Base-by-base conservation (phyloP, 75 land plant species). In the Picea sitchensis region DNA sequence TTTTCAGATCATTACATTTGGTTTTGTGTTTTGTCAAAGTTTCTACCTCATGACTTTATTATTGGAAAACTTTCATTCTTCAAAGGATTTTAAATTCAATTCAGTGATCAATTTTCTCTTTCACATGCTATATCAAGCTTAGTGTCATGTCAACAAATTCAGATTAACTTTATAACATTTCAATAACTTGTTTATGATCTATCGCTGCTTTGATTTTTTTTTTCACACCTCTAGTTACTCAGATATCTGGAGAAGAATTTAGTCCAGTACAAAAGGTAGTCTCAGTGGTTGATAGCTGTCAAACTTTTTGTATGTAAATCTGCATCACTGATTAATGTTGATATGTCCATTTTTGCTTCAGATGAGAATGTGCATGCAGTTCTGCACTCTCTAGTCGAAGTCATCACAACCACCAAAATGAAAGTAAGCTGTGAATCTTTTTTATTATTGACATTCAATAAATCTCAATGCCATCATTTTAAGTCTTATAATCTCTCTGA, bases 381-480 rank as follows among this genome's bases (percentile, higher is more conserved):
- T 32, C 13, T 90, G 64, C 75, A 87, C 63, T 87, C 84, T 34
- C 34, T 87, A 32, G 84, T 65, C 14, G 80, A 78, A 59, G 58
- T 83, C 30, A 85, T 88, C 51, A 76, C 32, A n/a, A 84, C 74
- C 14, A 87, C 86, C 38, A 80, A 80, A 51, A 77, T 87, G 77
- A 87, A 87, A 83, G 89, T 84, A 59, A 47, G 57, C 17, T 21
- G 36, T 26, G 23, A 58, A 69, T 69, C n/a, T 44, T 38, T 38
- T 38, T 69, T 9, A 69, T 1, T 38, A 69, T 69, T 38, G 44
- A 38, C 41, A 4, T 65, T 31, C 36, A 32, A 31, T 65, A 69
- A 69, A 69, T 51, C 14, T 69, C 3, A 34, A 15, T 36, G 17
- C 34, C 47, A 68, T 68, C 47, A 1, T 0, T 36, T 68, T 68